Evolutionary conservation across 2,329 filamentous ascomycete genomes (phyloP).

Genomic region (Colletotrichum aenigma): DNA sequence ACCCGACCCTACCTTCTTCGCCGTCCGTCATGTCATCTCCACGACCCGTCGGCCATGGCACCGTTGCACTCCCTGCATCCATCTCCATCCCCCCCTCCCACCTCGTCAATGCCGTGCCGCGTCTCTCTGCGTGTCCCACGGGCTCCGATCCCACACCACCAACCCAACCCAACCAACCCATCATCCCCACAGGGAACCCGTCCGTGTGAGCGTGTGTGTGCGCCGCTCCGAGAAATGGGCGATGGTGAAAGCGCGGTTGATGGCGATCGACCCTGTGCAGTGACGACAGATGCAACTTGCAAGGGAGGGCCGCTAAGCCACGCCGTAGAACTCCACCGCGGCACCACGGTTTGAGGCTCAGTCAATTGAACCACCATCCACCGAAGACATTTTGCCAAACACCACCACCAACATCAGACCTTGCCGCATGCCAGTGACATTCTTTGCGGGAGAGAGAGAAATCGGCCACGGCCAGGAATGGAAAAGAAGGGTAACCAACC

Average conservation of each 20-base stretch:
- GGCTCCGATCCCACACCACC: constrained; percentile 3
- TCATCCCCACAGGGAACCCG: not conserved
- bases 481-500: not conserved
- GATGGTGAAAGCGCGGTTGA: not conserved
- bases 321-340: not conserved
- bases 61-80: constrained; percentile 2
- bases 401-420: not conserved
- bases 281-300: constrained; percentile 9
- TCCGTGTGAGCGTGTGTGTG: not conserved
- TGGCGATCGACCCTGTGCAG: constrained; percentile 17
- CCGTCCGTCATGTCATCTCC: not conserved
- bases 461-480: not conserved
- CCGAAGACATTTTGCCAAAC: not conserved
- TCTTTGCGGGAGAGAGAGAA: not conserved
- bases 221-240: constrained; percentile 10
- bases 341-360: constrained; percentile 19
- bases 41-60: constrained; percentile 1
- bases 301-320: constrained; percentile 14
- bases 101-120: constrained; percentile 6
- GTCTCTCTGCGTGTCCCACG: not conserved
- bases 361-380: constrained; percentile 2
- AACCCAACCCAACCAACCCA: not conserved
- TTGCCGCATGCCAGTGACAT: not conserved
- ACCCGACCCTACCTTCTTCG: not conserved
- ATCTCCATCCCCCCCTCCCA: not conserved